Evolutionary conservation across 352 stramenopile genomes (phyloP).

Genomic region (Aphanomyces invadans): DNA sequence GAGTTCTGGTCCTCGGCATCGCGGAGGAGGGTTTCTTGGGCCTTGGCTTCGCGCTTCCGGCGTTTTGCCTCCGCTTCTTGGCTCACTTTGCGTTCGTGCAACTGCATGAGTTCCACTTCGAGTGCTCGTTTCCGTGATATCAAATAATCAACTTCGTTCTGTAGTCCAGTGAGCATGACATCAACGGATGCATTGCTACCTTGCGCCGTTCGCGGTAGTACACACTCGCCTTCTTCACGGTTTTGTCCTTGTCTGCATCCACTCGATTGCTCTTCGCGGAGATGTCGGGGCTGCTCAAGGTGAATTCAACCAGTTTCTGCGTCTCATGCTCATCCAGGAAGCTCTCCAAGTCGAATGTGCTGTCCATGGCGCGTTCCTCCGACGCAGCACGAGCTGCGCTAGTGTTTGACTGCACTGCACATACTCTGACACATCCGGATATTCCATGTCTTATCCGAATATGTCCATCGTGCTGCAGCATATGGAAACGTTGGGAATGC

Average conservation of each 20-base stretch:
- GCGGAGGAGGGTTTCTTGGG: neutral
- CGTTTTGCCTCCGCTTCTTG: constrained; percentile 8
- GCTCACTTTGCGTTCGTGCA: neutral
- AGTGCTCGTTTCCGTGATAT: neutral
- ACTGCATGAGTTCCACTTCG: neutral
- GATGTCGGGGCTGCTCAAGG: constrained; percentile 4
- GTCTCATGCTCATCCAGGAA: constrained; percentile 12
- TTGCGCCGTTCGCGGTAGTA: constrained; percentile 13
- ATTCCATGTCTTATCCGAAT: neutral
- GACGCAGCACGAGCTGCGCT: no score
- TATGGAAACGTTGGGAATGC: no score
- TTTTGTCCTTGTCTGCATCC: neutral
- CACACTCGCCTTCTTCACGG: neutral
- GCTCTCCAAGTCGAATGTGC: neutral
- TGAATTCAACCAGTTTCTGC: constrained; percentile 12
- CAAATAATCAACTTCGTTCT: constrained; percentile 16
- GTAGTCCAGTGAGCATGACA: no score
- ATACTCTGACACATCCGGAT: no score
- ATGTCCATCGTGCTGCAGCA: no score
- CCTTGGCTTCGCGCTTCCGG: neutral
- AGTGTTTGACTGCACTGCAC: neutral
- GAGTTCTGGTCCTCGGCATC: constrained; percentile 6
- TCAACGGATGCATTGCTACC: no score
- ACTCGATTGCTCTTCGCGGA: neutral
- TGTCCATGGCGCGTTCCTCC: neutral